Evolutionary conservation across 306 rosid genomes (phyloP).

Genomic region (Prunus persica): Prunus_persica_NCBIv2 NC_034015.1:21485001-21485500

Average conservation of each 20-base stretch:
- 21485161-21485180: slow-evolving; percentile 13
- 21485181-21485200: slow-evolving; percentile 47
- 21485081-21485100: not conserved
- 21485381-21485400: too few species aligned
- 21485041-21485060: not conserved
- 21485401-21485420: too few species aligned
- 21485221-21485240: slow-evolving; percentile 91
- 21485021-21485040: slow-evolving; percentile 48
- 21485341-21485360: too few species aligned
- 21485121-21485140: slow-evolving; percentile 45
- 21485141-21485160: slow-evolving; percentile 20
- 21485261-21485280: slow-evolving; percentile 55
- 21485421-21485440: too few species aligned
- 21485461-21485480: too few species aligned
- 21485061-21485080: slow-evolving; percentile 1
- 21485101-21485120: slow-evolving; percentile 47
- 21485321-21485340: too few species aligned
- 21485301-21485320: not conserved
- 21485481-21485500: rapidly evolving
- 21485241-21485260: slow-evolving; percentile 99
- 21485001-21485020: slow-evolving; percentile 95
- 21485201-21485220: slow-evolving; percentile 96
- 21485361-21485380: too few species aligned
- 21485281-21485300: not conserved
- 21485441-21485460: too few species aligned